Base-by-base conservation (phyloP, 2,329 filamentous ascomycete genomes). In the Fusarium decemcellulare region DNA sequence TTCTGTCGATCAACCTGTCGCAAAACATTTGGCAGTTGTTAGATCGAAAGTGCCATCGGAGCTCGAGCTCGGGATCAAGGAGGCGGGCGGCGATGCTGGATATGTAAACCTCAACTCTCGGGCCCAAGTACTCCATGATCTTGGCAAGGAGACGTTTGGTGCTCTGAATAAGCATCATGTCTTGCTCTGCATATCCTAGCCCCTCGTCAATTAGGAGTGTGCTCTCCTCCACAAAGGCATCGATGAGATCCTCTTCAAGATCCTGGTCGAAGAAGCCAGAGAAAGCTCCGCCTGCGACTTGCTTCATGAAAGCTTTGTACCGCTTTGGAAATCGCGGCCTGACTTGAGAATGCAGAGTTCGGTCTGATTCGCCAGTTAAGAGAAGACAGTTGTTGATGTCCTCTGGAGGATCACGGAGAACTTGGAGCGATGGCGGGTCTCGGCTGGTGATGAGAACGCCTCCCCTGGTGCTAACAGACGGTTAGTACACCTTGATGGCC, bases 21-120 rank as follows among this genome's bases (percentile, higher is more conserved):
- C 78, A 81, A 50, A 82, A 82, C 2, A 51, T 69, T 57, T 81
- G 78, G 48, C 78, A 81, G 56, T 79, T 81, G 59, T 81, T 82
- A 3, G 58, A 72, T 3, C 53, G 64, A 9, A 64, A 59, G 14
- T 71, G 67, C 81, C 80, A 82, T 14, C 66, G 57, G 0, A 81
- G 56, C 1, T 74, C 59, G 8, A 73, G 61, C 1, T 65, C 47
- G 12, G 74, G 72, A 34, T 77, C 65, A 8, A 79, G 67, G 1
- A 81, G 72, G 10, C 68, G 65, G 8, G 50, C 27, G 3, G 67
- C 66, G 47, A 82, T 74, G 46, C 72, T 78, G 7, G 52, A 27
- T 0, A 82, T 60, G 59, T 80, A 81, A 3, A 67, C 51, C 30
- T 72, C 59, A 2, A 81, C 59, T 11, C 74, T 67, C 2, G 65